Evolutionary conservation across 2,329 filamentous ascomycete species (phyloP), one percentile per base, ranked within the genome.

Genomic region (Sporothrix inflata): DNA sequence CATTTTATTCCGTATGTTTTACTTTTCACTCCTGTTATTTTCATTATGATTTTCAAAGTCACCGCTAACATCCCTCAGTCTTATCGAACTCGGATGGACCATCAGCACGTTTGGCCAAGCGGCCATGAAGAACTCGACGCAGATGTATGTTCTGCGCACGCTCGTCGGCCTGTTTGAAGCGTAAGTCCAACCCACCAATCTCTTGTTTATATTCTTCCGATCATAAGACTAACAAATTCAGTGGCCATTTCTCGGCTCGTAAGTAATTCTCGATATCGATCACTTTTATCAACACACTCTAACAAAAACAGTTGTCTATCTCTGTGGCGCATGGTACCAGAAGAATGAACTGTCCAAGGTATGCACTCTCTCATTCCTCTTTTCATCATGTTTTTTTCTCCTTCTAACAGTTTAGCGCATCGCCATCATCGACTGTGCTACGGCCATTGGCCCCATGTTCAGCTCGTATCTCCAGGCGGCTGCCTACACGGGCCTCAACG

Each of bases 401-500:
- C n/a, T 7, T 47, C 51, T 47, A 24, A 57, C 49, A 0, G 14
- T 34, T 7, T 34, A 73, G 72, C 67, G 74, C 6, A 63, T 75
- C 11, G 74, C 68, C 34, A 75, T 75, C 30, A 49, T 74, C 42
- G 63, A 75, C 51, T 45, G 24, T 11, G 71, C 74, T 7, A 55
- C 74, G 3, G 53, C 55, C 5, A 74, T 79, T 0, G 80, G 77
- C 0, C 78, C 78, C 14, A 77, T 77, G 73, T 75, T 77, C 24
- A 74, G 75, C 21, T 76, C 78, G 0, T 81, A 82, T 34, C 75
- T 82, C 0, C 80, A 81, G 75, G 78, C 80, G 1, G 79, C 77
- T 0, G 84, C 84, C 0, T 87, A 87, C 75, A 84, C 79, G 14
- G 84, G 84, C 34, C 79, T 87, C 0, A 84, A 85, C 21, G 85